Evolutionary conservation across 1,284 basidiomycete species (phyloP), one percentile per base, ranked within the genome.

Genomic region (Vanrija sp.): DNA sequence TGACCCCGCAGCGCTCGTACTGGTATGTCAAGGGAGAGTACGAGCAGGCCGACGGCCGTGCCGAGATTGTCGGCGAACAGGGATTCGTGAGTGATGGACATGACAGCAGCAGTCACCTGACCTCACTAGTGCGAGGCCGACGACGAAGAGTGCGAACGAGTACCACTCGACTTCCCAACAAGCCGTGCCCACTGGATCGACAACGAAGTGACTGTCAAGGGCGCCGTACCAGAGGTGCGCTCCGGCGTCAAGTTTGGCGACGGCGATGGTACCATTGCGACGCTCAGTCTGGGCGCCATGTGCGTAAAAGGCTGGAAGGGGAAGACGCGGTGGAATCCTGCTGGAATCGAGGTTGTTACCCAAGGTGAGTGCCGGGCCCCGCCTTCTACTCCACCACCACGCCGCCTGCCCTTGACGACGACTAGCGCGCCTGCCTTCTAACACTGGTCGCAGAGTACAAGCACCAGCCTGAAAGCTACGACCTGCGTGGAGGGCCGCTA

Each of bases 251-350:
- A 87, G 65, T 85, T 93, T 74, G 89, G 90, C 43, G 91, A 96
- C 77, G 95, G 95, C 21, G 96, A 98, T 73, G 96, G 96, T 5
- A 98, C 96, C 1, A 95, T 98, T 6, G 87, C 88, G 57, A 78
- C 96, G 18, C 73, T 97, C 16, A 91, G 89, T 63, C 80, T 97
- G 38, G 95, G 94, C 8, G 86, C 89, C 7, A 98, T 98, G 93
- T 98, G 95, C 68, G 86, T 87, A 7, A 89, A 91, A 67, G 95
- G 93, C 3, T 97, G 95, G 95, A 91, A 93, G 75, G 81, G 86
- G 53, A 82, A 83, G 60, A 75, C 73, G 12, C 81, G 86, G 49
- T 98, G 93, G 89, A 98, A 98, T 74, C 96, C 96, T 1, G 88
- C 86, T n/a, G 84, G 88, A 16, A 90, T 94, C 65, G 81, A 85